These are phyloP conservation scores for Epichloe festucae DNA, from an alignment of 2,329 filamentous ascomycete species.

Conservation along the genomic window DNA sequence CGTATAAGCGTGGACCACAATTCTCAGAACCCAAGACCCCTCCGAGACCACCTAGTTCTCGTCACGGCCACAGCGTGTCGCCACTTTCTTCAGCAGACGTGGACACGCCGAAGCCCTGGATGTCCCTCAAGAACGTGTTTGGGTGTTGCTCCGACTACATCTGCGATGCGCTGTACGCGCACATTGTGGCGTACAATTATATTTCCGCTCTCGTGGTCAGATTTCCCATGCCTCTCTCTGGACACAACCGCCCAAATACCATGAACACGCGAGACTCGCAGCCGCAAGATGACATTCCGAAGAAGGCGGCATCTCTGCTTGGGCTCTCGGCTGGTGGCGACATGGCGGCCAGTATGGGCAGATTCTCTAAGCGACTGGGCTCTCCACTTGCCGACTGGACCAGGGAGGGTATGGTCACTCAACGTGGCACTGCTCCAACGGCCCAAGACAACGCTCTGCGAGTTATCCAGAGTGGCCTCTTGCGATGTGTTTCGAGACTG, in stretches of 20 bases:
- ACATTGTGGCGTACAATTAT: conserved; percentile 48
- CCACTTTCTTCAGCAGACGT: conserved; percentile 8
- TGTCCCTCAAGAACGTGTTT: conserved; percentile 38
- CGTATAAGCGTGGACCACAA: conserved; percentile 13
- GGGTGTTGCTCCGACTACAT: conserved; percentile 38
- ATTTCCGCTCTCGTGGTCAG: conserved; percentile 24
- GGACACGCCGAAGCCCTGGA: conserved; percentile 25
- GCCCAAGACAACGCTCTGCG: conserved; percentile 23
- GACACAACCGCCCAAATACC: conserved; percentile 7
- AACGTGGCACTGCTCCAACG: conserved; percentile 8
- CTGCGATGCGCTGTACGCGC: conserved; percentile 46
- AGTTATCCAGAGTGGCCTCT: conserved; percentile 35
- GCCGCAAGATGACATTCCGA: conserved; percentile 27
- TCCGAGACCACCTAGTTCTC: not conserved
- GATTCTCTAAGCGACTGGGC: conserved; percentile 14
- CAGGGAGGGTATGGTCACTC: conserved; percentile 15
- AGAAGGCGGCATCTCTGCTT: conserved; percentile 38
- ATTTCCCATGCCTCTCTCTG: conserved; percentile 8
- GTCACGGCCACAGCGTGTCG: conserved; percentile 4
- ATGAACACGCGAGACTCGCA: conserved; percentile 12
- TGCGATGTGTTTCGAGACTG: conserved; percentile 36
- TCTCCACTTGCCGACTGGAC: conserved; percentile 15
- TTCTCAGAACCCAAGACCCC: conserved; percentile 1
- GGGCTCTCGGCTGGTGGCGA: conserved; percentile 25
- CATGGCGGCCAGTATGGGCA: conserved; percentile 10